Evolutionary conservation across 169 alveolate species (phyloP).

Genomic region (Theileria luwenshuni): DNA sequence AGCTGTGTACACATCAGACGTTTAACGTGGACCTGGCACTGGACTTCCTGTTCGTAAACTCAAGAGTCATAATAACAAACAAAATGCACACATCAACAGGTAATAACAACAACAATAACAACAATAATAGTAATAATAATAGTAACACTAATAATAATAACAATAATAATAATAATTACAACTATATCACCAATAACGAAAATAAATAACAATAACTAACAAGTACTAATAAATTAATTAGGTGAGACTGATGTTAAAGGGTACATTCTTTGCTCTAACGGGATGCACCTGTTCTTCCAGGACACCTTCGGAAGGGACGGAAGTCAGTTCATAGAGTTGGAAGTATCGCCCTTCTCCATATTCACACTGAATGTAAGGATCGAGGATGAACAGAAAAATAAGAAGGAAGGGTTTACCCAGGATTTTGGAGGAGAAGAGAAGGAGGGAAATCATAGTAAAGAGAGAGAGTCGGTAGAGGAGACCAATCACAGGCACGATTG

Average conservation of each 20-base stretch:
- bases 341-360: slow-evolving; percentile 54
- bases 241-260: slow-evolving; percentile 36
- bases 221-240: too few species aligned
- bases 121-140: not conserved
- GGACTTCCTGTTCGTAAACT: slow-evolving; percentile 40
- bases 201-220: not conserved
- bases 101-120: not conserved
- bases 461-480: not conserved
- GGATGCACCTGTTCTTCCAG: slow-evolving; percentile 43
- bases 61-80: slow-evolving; percentile 28
- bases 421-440: not conserved
- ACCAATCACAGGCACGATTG: not conserved
- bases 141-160: slow-evolving; percentile 1
- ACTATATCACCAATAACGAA: too few species aligned
- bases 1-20: slow-evolving; percentile 35
- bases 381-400: not conserved
- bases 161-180: too few species aligned
- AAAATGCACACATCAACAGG: slow-evolving; percentile 35
- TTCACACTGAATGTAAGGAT: slow-evolving; percentile 27
- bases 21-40: slow-evolving; percentile 46
- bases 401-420: not conserved
- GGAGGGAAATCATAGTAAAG: not conserved
- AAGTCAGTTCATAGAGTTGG: slow-evolving; percentile 54
- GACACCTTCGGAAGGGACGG: slow-evolving; percentile 67
- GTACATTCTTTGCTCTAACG: slow-evolving; percentile 33